phyloP scores from a whole-genome alignment of 768 basidiomycete species.

The Cubamyces sp. region DNA sequence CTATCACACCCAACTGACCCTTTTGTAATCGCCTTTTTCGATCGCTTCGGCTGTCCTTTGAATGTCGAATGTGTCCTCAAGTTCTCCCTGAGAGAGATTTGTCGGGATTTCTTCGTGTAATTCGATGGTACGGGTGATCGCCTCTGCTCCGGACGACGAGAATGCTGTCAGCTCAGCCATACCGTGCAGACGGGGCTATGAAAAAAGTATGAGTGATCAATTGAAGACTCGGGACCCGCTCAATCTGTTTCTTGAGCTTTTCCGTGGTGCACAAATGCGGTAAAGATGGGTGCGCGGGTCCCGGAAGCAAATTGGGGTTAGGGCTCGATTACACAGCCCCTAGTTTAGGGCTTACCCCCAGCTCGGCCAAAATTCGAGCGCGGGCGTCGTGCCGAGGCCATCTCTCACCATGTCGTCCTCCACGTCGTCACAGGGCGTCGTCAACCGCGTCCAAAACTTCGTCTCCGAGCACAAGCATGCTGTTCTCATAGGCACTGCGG shows the following conservation, averaged over 20 bases:
- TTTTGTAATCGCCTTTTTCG: conserved; percentile 62
- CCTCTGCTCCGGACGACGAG: conserved; percentile 64
- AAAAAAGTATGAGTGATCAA: not conserved
- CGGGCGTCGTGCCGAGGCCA: conserved; percentile 14
- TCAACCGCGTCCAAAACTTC: conserved; percentile 70
- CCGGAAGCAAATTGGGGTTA: not conserved
- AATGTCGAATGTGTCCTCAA: conserved; percentile 78
- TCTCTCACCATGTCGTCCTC: conserved; percentile 36
- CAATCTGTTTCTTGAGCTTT: not conserved
- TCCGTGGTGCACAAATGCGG: not conserved
- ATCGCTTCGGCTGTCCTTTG: conserved; percentile 66
- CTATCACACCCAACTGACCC: conserved; percentile 48
- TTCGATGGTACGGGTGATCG: conserved; percentile 58
- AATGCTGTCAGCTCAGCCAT: conserved; percentile 44
- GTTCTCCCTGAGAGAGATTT: conserved; percentile 40
- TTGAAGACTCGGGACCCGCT: not conserved
- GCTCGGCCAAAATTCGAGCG: conserved; percentile 19
- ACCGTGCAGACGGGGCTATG: not conserved
- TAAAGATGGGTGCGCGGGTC: not conserved
- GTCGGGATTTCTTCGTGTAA: conserved; percentile 38
- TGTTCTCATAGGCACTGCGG: conserved; percentile 73
- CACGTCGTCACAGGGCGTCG: conserved; percentile 39
- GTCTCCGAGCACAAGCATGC: conserved; percentile 79
- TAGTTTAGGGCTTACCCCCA: conserved; percentile 2
- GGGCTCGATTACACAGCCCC: conserved; percentile 8